Percentiles rank a stretch among this genome's conserved stretches.
Evolutionary conservation across 352 stramenopile genomes (phyloP).

Genomic region (Thalassiosira hispida): DNA sequence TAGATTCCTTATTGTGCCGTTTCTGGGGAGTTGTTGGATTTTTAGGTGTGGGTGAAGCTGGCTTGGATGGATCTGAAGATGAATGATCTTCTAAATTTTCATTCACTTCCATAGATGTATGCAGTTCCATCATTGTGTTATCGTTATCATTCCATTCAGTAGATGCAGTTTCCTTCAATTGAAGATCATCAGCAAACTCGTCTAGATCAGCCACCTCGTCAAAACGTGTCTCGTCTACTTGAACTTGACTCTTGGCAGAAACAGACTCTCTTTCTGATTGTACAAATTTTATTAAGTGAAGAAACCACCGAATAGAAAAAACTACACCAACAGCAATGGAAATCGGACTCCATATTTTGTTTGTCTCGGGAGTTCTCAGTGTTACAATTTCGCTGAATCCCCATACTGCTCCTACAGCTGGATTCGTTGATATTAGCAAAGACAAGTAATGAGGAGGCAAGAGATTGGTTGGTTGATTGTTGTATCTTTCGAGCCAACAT

Average conservation of each 20-base stretch:
- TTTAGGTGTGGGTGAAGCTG: not conserved
- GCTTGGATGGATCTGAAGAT: not conserved
- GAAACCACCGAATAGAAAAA: constrained; percentile 40
- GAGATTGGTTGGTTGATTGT: no score
- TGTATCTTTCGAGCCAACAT: no score
- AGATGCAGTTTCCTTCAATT: constrained; percentile 15
- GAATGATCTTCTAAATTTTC: not conserved
- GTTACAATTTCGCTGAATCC: constrained; percentile 35
- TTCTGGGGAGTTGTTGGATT: not conserved
- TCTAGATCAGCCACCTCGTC: constrained; percentile 18
- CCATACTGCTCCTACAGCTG: constrained; percentile 30
- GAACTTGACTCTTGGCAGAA: constrained; percentile 3
- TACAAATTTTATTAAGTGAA: constrained; percentile 15
- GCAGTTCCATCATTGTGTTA: not conserved
- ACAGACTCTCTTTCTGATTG: constrained; percentile 2
- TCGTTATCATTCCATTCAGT: not conserved
- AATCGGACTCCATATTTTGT: constrained; percentile 28
- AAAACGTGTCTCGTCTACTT: not conserved
- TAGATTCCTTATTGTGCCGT: not conserved
- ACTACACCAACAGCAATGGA: constrained; percentile 15
- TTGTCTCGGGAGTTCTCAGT: constrained; percentile 22
- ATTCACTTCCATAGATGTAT: not conserved
- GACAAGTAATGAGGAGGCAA: no score
- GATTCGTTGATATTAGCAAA: no score
- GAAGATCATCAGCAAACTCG: constrained; percentile 20